phyloP scores from a whole-genome alignment of 2,329 filamentous ascomycete species.

The Capronia epimyces region DNA sequence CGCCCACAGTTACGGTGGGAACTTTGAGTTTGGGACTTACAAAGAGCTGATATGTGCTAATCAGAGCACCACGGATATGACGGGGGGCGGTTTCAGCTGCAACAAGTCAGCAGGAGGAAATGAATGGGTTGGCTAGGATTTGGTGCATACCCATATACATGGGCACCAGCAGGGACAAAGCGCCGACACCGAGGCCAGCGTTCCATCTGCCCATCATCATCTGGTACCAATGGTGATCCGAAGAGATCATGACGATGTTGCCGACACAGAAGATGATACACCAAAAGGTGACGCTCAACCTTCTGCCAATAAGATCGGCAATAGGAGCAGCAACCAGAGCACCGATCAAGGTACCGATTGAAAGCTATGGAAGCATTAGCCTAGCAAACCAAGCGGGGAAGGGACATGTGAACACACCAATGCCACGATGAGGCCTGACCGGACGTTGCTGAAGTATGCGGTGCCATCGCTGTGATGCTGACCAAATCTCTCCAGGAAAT shows the following conservation, averaged over 20 bases:
- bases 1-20: no score
- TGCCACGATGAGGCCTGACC: constrained; percentile 41
- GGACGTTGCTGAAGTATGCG: constrained; percentile 41
- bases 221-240: constrained; percentile 54
- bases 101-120: neutral
- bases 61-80: constrained; percentile 42
- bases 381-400: neutral
- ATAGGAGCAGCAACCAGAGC: constrained; percentile 52
- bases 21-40: constrained; percentile 33
- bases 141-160: constrained; percentile 35
- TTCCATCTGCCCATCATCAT: constrained; percentile 57
- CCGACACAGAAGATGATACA: constrained; percentile 38
- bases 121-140: neutral
- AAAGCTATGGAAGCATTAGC: constrained; percentile 45
- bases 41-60: constrained; percentile 45
- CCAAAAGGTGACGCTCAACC: constrained; percentile 41
- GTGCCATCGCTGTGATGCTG: constrained; percentile 34
- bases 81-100: constrained; percentile 42
- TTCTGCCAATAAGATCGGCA: constrained; percentile 41
- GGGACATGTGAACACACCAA: constrained; percentile 31
- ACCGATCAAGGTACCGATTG: constrained; percentile 68
- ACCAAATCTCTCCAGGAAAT: constrained; percentile 40
- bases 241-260: constrained; percentile 42
- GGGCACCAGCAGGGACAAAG: constrained; percentile 40
- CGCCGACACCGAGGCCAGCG: constrained; percentile 42